phyloP scores from a whole-genome alignment of 345 rosid species.

The Eucalyptus guilfoylei region DNA sequence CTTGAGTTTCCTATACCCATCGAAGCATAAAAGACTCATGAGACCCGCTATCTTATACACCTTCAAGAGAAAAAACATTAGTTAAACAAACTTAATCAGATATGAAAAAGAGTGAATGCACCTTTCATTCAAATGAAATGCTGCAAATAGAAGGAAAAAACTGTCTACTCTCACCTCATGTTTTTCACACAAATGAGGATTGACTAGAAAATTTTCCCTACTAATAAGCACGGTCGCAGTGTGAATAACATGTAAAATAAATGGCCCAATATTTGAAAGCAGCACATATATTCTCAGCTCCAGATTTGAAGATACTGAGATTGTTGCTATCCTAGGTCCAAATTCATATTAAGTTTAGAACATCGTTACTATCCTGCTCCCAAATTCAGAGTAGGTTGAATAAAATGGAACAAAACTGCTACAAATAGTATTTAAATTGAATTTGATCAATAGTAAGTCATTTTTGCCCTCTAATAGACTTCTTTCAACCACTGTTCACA shows the following conservation, averaged over 20 bases:
- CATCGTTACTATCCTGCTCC: neutral
- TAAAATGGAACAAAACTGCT: neutral
- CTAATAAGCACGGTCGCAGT: neutral
- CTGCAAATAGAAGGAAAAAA: neutral
- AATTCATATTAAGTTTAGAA: neutral
- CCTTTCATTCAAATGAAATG: neutral
- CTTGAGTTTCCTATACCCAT: slow-evolving; percentile 42
- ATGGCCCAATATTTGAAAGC: neutral
- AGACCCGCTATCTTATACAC: slow-evolving; percentile 54
- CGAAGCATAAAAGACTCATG: slow-evolving; percentile 33
- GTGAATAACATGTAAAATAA: neutral
- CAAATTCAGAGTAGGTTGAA: neutral
- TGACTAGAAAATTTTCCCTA: neutral
- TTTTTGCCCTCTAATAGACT: neutral
- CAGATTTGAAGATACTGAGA: neutral
- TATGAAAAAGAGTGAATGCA: neutral
- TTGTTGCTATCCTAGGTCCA: neutral
- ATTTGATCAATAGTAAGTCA: neutral
- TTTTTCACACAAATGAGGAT: neutral
- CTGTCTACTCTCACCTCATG: neutral
- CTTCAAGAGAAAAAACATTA: slow-evolving; percentile 18
- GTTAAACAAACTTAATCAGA: neutral
- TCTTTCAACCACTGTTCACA: neutral
- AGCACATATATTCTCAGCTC: neutral
- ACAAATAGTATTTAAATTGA: neutral